A percentile compares a stretch with the other conserved stretches of the same genome.
Evolutionary conservation across 2,329 filamentous ascomycete species (phyloP).

Genomic region (Niveomyces coronatus): DNA sequence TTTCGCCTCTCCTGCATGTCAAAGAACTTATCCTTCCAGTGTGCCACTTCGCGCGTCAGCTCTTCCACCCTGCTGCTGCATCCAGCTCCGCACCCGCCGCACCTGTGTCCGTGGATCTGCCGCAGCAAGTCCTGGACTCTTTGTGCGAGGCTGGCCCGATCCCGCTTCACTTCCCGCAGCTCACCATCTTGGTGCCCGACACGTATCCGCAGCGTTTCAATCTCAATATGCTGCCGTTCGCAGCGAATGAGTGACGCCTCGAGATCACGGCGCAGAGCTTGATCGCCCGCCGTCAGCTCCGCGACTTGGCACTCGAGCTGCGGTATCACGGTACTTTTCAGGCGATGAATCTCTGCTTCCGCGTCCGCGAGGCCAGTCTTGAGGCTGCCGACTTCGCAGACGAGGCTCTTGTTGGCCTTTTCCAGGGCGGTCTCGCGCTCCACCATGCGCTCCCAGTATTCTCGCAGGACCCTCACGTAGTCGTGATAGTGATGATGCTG

Average conservation of each 20-base stretch:
- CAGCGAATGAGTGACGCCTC: conserved; percentile 23
- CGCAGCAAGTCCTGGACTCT: conserved; percentile 25
- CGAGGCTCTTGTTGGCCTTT: conserved; percentile 24
- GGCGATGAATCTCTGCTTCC: conserved; percentile 25
- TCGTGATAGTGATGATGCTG: conserved; percentile 23
- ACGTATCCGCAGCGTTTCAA: conserved; percentile 24
- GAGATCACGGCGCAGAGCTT: conserved; percentile 26
- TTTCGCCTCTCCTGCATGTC: conserved; percentile 22
- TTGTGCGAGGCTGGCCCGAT: conserved; percentile 25
- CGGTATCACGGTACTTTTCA: conserved; percentile 22
- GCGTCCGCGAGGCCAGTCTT: conserved; percentile 25
- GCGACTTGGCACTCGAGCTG: conserved; percentile 28
- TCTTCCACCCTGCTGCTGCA: conserved; percentile 23
- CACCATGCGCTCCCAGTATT: conserved; percentile 27
- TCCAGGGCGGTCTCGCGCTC: conserved; percentile 26
- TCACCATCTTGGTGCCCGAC: conserved; percentile 27
- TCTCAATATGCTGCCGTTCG: conserved; percentile 20
- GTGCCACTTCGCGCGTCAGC: conserved; percentile 22
- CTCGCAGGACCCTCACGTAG: conserved; percentile 24
- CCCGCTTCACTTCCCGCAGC: conserved; percentile 23
- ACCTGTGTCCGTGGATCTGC: conserved; percentile 14
- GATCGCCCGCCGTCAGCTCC: conserved; percentile 28
- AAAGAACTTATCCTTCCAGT: conserved; percentile 24
- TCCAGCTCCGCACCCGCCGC: conserved; percentile 15
- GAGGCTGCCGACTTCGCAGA: conserved; percentile 22